Conservation (phyloP, 345 rosid species). For the Aethionema arabicum region DNA sequence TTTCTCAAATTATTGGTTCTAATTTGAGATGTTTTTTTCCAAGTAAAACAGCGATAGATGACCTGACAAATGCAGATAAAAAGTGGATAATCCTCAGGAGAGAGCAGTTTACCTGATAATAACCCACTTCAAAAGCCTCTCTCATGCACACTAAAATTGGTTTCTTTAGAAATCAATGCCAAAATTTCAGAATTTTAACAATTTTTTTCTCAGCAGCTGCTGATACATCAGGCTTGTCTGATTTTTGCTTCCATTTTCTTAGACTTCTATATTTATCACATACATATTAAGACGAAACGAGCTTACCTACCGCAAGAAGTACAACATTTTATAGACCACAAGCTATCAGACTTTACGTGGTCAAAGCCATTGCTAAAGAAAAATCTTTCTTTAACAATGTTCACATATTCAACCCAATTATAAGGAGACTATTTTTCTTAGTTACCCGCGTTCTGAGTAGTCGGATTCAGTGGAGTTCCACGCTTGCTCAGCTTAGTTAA, state of each 20-base stretch:
- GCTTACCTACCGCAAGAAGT: background rate
- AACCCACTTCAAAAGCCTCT: too few relatives aligned
- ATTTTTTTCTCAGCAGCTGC: too few relatives aligned
- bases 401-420: background rate
- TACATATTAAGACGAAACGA: background rate
- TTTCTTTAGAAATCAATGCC: too few relatives aligned
- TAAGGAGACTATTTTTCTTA: background rate
- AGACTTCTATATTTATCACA: conserved; percentile 4
- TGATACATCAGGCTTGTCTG: too few relatives aligned
- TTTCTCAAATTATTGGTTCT: too few relatives aligned
- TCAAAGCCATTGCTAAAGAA: background rate
- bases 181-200: too few relatives aligned
- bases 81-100: too few relatives aligned
- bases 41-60: too few relatives aligned
- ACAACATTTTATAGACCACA: conserved; percentile 12
- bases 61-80: too few relatives aligned
- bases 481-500: conserved; percentile 57
- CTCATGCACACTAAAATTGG: too few relatives aligned
- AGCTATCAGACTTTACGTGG: background rate
- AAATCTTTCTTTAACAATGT: background rate
- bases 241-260: background rate
- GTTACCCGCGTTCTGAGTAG: conserved; percentile 11
- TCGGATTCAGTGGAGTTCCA: conserved; percentile 42
- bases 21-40: too few relatives aligned
- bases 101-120: too few relatives aligned